Evolutionary conservation across 129 eudicot species (phyloP), one percentile per base, ranked within the genome.

Genomic region (Apium graveolens): DNA sequence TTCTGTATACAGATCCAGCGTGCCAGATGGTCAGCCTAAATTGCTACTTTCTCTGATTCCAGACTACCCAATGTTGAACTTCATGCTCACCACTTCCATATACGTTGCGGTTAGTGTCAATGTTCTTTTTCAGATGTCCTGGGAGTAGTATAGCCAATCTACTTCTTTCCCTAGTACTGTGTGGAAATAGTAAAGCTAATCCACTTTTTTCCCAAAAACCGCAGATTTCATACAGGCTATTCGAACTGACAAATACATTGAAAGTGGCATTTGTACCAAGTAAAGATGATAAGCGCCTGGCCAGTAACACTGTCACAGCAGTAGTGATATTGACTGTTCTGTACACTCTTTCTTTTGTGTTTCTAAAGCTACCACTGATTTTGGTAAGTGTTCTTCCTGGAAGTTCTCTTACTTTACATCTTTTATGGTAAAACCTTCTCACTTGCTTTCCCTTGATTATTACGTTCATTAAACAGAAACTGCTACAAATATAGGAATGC

Each of bases 11-110:
- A 90, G 98, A 86, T 92, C 96, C 7, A 83, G 93, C 35, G 89
- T 90, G 81, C 93, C 98, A 32, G 89, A 92, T 79, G 98, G 98
- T 51, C 98, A 92, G 81, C 98, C 98, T 17, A 93, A 93, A 71
- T 42, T 87, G 80, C 70, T 91, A 78, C 91, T 91, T 75, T 89
- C 92, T 55, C 68, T 93, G 78, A 86, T 93, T 76, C 97, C 92
- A 6, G 84, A 89, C 80, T 89, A 93, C 84, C 97, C 98, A 0
- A 48, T 93, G 86, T 78, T 93, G 85, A 93, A 93, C 82, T 93
- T 93, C 82, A 89, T 93, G 98, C 98, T 93, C 71, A 90, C 95
- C 42, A 89, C 97, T 72, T 76, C 91, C 79, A 86, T 93, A 73
- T 93, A 90, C 53, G 77, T 93, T 34, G 91, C 93, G 79, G 98